phyloP scores from a whole-genome alignment of 2,329 filamentous ascomycete genomes.

The Chrysoporthe puriensis region DNA sequence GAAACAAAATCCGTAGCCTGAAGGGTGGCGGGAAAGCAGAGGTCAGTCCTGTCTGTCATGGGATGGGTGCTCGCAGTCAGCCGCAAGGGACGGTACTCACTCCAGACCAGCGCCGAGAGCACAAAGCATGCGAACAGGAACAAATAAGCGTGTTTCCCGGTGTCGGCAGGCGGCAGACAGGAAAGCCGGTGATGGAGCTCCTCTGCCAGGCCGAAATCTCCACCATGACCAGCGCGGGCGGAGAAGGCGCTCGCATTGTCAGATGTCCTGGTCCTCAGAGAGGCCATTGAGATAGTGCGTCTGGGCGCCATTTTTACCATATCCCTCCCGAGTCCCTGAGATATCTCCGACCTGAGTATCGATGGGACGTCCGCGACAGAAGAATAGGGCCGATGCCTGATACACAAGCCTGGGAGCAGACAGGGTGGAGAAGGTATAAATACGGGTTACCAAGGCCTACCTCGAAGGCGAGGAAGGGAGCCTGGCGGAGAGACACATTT shows the following conservation, averaged over 20 bases:
- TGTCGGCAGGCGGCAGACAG: slow-evolving; percentile 41
- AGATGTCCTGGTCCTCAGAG: slow-evolving; percentile 20
- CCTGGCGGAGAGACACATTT: slow-evolving; percentile 23
- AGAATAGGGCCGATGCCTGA: slow-evolving; percentile 17
- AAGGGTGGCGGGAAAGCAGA: slow-evolving; percentile 13
- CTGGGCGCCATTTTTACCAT: slow-evolving; percentile 19
- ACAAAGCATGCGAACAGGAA: slow-evolving; percentile 54
- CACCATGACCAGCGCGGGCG: slow-evolving; percentile 16
- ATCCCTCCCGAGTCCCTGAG: neutral
- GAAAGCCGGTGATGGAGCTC: slow-evolving; percentile 27
- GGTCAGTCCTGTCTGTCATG: neutral
- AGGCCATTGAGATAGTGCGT: slow-evolving; percentile 20
- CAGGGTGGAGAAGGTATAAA: slow-evolving; percentile 22
- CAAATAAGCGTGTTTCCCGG: slow-evolving; percentile 45
- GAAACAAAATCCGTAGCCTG: slow-evolving; percentile 70
- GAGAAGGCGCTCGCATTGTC: slow-evolving; percentile 26
- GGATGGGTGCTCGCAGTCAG: no score
- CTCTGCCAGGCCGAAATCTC: slow-evolving; percentile 23
- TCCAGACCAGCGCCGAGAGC: slow-evolving; percentile 59
- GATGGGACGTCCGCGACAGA: slow-evolving; percentile 15
- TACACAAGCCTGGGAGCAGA: slow-evolving; percentile 14
- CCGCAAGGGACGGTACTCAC: slow-evolving; percentile 36
- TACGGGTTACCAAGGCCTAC: slow-evolving; percentile 6
- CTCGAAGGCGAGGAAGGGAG: slow-evolving; percentile 22
- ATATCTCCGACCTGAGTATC: slow-evolving; percentile 20